Evolutionary conservation across 139 green algal genomes (phyloP).

Genomic region (Volvox reticuliferus): DNA sequence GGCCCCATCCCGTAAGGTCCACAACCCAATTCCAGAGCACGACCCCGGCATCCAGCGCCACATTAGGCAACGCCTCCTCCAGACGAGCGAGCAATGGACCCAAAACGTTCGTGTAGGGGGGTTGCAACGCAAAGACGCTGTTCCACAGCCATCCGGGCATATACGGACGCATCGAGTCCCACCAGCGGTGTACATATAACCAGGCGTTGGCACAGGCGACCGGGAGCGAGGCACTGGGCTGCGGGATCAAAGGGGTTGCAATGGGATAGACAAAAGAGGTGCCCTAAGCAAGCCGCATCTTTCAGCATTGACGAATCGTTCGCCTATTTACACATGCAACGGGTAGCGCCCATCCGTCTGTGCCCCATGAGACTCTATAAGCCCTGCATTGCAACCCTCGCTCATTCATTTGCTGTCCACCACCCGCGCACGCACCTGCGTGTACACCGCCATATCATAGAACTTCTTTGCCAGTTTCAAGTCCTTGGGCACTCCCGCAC

Average conservation of each 20-base stretch:
- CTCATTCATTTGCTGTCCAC: not conserved
- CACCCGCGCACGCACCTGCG: constrained; percentile 28
- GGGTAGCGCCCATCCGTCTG: too few species aligned
- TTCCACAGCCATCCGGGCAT: constrained; percentile 28
- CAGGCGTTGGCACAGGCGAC: constrained; percentile 60
- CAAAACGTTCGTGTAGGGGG: constrained; percentile 53
- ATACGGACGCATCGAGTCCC: constrained; percentile 43
- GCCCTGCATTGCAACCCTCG: too few species aligned
- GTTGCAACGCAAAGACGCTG: constrained; percentile 32
- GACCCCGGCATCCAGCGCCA: constrained; percentile 29
- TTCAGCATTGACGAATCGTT: not conserved
- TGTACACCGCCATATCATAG: constrained; percentile 73
- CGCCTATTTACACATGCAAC: not conserved
- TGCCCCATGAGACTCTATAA: too few species aligned
- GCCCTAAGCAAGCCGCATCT: too few species aligned
- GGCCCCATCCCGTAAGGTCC: constrained; percentile 11
- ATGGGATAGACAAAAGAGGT: not conserved
- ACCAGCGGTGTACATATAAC: constrained; percentile 59
- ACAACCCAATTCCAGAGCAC: constrained; percentile 22
- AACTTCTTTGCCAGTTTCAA: constrained; percentile 71
- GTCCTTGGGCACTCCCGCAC: constrained; percentile 82
- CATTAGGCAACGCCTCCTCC: constrained; percentile 15
- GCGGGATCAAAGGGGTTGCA: not conserved
- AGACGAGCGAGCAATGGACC: constrained; percentile 10
- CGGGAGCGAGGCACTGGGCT: constrained; percentile 57